Evolutionary conservation across 2,329 filamentous ascomycete genomes (phyloP).

Genomic region (Scytalidium lignicola): DNA sequence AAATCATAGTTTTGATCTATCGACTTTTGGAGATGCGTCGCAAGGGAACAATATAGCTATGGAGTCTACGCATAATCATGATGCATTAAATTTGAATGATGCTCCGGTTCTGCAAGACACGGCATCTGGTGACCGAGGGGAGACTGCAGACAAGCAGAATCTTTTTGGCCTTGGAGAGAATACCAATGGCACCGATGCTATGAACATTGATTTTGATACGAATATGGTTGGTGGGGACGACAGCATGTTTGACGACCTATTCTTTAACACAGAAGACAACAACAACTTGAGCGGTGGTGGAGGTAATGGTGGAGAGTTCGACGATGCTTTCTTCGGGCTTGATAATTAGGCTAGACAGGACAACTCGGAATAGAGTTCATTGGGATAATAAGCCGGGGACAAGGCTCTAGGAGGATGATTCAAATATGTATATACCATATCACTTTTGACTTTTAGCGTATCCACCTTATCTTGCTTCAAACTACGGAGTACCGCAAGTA

Average conservation of each 20-base stretch:
- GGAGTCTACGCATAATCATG: conserved; percentile 24
- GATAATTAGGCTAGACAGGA: conserved; percentile 2
- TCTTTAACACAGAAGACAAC: conserved; percentile 17
- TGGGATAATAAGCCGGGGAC: too few relatives aligned
- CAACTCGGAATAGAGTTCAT: too few relatives aligned
- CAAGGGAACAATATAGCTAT: conserved; percentile 35
- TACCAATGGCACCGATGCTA: conserved; percentile 12
- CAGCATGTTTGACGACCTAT: conserved; percentile 26
- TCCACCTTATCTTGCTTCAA: too few relatives aligned
- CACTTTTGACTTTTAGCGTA: too few relatives aligned
- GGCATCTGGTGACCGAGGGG: conserved; percentile 8
- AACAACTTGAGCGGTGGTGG: conserved; percentile 10
- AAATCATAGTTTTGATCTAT: conserved; percentile 24
- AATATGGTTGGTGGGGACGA: conserved; percentile 37
- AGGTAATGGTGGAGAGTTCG: conserved; percentile 17
- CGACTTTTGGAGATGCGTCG: conserved; percentile 24
- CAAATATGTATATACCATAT: too few relatives aligned
- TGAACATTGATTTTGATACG: conserved; percentile 48
- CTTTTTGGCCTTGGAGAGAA: conserved; percentile 12
- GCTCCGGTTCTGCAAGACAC: conserved; percentile 13
- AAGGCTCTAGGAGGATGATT: too few relatives aligned
- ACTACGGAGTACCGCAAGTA: too few relatives aligned
- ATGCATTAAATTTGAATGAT: conserved; percentile 16
- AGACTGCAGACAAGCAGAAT: conserved; percentile 9
- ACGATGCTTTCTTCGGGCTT: conserved; percentile 24